Evolutionary conservation across 176 grass and related monocot genomes (phyloP).

Genomic region (Rhynchospora pubera): DNA sequence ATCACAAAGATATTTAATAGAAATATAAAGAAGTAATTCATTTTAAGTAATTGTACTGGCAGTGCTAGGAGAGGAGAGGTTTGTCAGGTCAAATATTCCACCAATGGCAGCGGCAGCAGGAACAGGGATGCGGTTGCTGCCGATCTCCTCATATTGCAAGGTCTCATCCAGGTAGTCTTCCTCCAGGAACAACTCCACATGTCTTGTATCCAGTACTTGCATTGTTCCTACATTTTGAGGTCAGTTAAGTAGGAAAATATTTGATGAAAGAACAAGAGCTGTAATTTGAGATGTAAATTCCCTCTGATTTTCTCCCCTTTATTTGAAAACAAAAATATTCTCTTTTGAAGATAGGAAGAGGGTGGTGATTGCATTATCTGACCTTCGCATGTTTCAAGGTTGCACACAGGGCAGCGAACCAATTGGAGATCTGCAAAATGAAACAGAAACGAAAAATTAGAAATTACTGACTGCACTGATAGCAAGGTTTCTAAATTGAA

Average conservation of each 20-base stretch:
- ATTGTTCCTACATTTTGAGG: slow-evolving; percentile 46
- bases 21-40: not conserved
- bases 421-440: slow-evolving; percentile 68
- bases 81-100: slow-evolving; percentile 50
- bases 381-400: slow-evolving; percentile 60
- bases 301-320: not conserved
- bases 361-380: not conserved
- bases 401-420: slow-evolving; percentile 67
- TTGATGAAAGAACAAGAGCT: too few relatives aligned
- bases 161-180: slow-evolving; percentile 43
- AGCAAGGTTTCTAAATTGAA: not conserved
- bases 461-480: not conserved
- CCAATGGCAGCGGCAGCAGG: slow-evolving; percentile 28
- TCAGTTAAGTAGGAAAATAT: not conserved
- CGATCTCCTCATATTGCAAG: slow-evolving; percentile 71
- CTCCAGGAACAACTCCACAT: slow-evolving; percentile 80
- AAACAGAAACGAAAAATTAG: not conserved
- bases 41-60: slow-evolving; percentile 23
- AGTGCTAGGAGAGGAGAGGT: slow-evolving; percentile 12
- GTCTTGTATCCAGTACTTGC: slow-evolving; percentile 77
- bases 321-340: not conserved
- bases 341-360: not conserved
- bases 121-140: slow-evolving; percentile 34
- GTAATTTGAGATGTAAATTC: not conserved
- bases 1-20: not conserved